phyloP scores from a whole-genome alignment of 1,139 yeast species.

The Citeromyces siamensis region DNA sequence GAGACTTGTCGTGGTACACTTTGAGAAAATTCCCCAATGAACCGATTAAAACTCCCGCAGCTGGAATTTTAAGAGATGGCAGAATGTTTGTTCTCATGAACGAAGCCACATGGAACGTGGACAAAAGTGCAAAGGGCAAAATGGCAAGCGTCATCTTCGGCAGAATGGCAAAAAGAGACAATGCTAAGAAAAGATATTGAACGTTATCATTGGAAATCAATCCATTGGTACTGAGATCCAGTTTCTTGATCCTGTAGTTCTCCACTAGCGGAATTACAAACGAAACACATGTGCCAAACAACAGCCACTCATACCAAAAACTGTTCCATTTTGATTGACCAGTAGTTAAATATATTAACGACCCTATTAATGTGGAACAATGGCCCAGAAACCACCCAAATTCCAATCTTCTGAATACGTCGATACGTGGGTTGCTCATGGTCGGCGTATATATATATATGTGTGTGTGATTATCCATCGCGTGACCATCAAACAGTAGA shows the following conservation, averaged over 20 bases:
- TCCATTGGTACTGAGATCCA: conserved; percentile 15
- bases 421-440: neutral
- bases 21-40: conserved; percentile 42
- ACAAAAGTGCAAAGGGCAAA: conserved; percentile 55
- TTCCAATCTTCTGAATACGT: conserved; percentile 28
- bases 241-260: conserved; percentile 11
- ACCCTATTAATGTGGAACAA: conserved; percentile 42
- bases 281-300: conserved; percentile 55
- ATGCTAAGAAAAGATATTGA: conserved; percentile 48
- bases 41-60: conserved; percentile 25
- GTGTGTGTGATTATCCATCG: too few relatives aligned
- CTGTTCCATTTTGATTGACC: conserved; percentile 20
- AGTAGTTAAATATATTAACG: conserved; percentile 41
- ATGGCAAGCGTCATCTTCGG: conserved; percentile 41
- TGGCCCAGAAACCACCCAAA: conserved; percentile 70
- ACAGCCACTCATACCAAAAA: conserved; percentile 48
- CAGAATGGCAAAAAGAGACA: conserved; percentile 43
- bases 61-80: conserved; percentile 46
- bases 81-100: conserved; percentile 54
- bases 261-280: conserved; percentile 73
- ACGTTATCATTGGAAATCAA: conserved; percentile 51
- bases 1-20: conserved; percentile 55
- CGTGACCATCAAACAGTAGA: too few relatives aligned
- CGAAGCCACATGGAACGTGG: conserved; percentile 61
- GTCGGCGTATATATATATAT: neutral